Conservation (phyloP, 805 yeast species). For the Kluyveromyces lactis region DNA sequence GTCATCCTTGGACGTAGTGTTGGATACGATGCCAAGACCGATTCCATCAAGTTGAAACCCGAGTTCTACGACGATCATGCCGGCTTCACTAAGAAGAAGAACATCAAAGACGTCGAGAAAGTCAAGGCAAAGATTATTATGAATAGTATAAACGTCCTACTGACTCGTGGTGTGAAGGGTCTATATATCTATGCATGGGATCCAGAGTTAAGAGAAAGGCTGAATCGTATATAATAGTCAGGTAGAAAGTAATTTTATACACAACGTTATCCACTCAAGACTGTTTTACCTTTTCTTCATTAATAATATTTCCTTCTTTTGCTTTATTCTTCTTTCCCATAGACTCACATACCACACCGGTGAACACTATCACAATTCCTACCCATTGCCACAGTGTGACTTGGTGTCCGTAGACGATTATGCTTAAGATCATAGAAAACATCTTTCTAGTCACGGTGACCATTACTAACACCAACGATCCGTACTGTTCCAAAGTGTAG, state of each 20-base stretch:
- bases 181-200: slow-evolving; percentile 37
- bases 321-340: slow-evolving; percentile 29
- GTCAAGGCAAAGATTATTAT: slow-evolving; percentile 35
- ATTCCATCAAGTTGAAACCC: slow-evolving; percentile 29
- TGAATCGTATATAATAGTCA: slow-evolving; percentile 9
- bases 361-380: slow-evolving; percentile 74
- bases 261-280: too few relatives aligned
- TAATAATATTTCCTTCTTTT: background rate
- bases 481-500: slow-evolving; percentile 72
- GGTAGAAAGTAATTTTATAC: too few relatives aligned
- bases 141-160: slow-evolving; percentile 37
- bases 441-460: slow-evolving; percentile 95
- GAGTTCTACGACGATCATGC: slow-evolving; percentile 39
- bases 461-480: slow-evolving; percentile 77
- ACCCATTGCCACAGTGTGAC: slow-evolving; percentile 60
- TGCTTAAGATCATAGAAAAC: slow-evolving; percentile 90
- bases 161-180: slow-evolving; percentile 40
- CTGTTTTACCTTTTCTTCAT: too few relatives aligned
- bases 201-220: slow-evolving; percentile 29
- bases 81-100: slow-evolving; percentile 36
- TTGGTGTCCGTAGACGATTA: slow-evolving; percentile 75
- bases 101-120: slow-evolving; percentile 29
- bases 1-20: slow-evolving; percentile 38
- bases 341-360: slow-evolving; percentile 81
- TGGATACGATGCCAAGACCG: slow-evolving; percentile 31